Evolutionary conservation across 768 basidiomycete genomes (phyloP), one percentile per base, ranked within the genome.

Genomic region (Mycena belliarum): DNA sequence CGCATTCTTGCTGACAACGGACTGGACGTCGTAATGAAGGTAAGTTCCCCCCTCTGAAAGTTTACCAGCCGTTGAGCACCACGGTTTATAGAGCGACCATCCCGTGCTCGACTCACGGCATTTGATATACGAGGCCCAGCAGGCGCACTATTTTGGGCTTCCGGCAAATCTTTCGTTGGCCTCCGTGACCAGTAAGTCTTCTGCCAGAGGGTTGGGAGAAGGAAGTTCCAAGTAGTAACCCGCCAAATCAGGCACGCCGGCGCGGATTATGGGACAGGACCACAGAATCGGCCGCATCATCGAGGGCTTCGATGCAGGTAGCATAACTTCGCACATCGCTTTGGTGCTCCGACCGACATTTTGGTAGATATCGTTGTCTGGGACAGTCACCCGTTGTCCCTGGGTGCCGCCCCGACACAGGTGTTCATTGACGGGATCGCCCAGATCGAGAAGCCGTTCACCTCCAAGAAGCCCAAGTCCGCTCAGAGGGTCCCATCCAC

Each of bases 391-490:
- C 93, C 92, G 0, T 77, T 95, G 18, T 65, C 81, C 0, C 75
- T 94, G 2, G 92, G 91, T 16, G 87, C 91, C 0, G 90, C 91
- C 0, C 93, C 93, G 0, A 73, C 74, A 6, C 91, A 94, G 66
- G 91, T 93, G 0, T 91, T 82, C 70, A 86, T 94, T 52, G 93
- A 95, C 63, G 93, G 93, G 5, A 88, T 93, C 52, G 69, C 84
- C 0, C 93, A 95, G 68, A 63, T 78, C 25, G 57, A 68, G 5
- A 37, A 69, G 4, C 75, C 84, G 0, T 63, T 73, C 44, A 58
- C 70, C 1, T 55, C 76, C 2, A 53, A 59, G 5, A 90, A 89
- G 67, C 78, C 81, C 0, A 56, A 63, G 0, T 66, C 68, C 0
- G 74, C 80, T 29, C 89, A 91, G 61, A 50, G 70, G 18, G 70